phyloP scores from a whole-genome alignment of 2,329 filamentous ascomycete genomes.

The Cladobotryum mycophilum region DNA sequence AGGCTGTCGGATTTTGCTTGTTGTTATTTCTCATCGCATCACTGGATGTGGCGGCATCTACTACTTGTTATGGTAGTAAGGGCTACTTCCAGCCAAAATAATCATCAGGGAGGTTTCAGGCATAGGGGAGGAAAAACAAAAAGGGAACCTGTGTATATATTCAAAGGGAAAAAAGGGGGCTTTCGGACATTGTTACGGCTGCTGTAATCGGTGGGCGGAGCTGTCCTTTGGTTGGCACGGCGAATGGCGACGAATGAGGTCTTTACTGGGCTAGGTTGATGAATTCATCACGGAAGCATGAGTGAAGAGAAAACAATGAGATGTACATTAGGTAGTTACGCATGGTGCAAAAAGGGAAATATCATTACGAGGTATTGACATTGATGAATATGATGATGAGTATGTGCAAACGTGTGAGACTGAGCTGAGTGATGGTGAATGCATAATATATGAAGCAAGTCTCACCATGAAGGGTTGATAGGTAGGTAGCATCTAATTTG shows the following conservation, averaged over 20 bases:
- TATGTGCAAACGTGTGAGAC: too few species aligned
- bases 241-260: constrained; percentile 12
- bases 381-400: not conserved
- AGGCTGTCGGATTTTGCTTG: constrained; percentile 11
- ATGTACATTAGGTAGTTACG: constrained; percentile 13
- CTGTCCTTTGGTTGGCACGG: constrained; percentile 13
- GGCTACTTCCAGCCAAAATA: constrained; percentile 5
- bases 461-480: too few species aligned
- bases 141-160: constrained; percentile 10
- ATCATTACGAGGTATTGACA: not conserved
- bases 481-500: too few species aligned
- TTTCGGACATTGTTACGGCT: constrained; percentile 11
- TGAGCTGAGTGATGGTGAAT: too few species aligned
- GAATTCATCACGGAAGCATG: constrained; percentile 6
- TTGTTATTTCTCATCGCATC: constrained; percentile 16
- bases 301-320: constrained; percentile 4
- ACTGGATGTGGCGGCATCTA: constrained; percentile 13
- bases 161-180: constrained; percentile 3
- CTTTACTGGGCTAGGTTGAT: constrained; percentile 8
- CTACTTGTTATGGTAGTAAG: constrained; percentile 7
- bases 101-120: not conserved
- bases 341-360: constrained; percentile 5
- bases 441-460: too few species aligned
- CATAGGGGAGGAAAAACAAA: not conserved
- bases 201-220: constrained; percentile 13